Evolutionary conservation across 805 yeast genomes (phyloP), one percentile per base, ranked within the genome.

Genomic region (Pichia heedii): DNA sequence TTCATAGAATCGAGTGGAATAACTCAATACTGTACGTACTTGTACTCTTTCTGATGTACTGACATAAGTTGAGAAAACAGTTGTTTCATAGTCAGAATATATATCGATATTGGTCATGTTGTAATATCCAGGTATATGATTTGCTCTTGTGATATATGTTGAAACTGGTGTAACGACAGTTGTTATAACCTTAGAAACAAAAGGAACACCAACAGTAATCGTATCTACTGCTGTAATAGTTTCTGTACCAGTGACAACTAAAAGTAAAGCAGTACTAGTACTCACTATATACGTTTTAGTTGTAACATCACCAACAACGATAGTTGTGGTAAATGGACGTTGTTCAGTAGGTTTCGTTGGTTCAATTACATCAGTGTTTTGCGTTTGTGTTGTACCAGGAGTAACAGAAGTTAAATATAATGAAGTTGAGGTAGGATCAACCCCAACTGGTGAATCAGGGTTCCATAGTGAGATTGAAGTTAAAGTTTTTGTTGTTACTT

Each of bases 221-320:
- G 49, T 45, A 16, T 43, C 41, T 9, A 20, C 29, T 12, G 36
- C 36, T 6, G 39, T 30, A 12, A n/a, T 13, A 4, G 54, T 47
- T 36, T 37, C 39, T 7, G 56, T 54, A 27, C 41, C 45, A 7
- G 56, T 48, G 15, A 53, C 57, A 21, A 53, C 35, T 21, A 52
- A 39, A 18, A 51, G 47, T 4, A 46, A 33, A 22, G 55, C 57
- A 11, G 52, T 43, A 16, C 49, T 46, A 5, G 54, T 48, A 10
- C 53, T 48, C 10, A 54, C 33, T 12, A 39, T 30, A 40, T 50
- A 54, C 5, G 55, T 52, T 22, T 51, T 43, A 4, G 54, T 49
- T 4, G 35, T 18, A 6, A 37, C 7, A 7, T 41, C 33, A 11
- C 52, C 51, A 10, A 45, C 27, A 11, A 48, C 46, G 1, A 45